phyloP scores from a whole-genome alignment of 106 monocot species.

The Cymbidium sinense region DNA sequence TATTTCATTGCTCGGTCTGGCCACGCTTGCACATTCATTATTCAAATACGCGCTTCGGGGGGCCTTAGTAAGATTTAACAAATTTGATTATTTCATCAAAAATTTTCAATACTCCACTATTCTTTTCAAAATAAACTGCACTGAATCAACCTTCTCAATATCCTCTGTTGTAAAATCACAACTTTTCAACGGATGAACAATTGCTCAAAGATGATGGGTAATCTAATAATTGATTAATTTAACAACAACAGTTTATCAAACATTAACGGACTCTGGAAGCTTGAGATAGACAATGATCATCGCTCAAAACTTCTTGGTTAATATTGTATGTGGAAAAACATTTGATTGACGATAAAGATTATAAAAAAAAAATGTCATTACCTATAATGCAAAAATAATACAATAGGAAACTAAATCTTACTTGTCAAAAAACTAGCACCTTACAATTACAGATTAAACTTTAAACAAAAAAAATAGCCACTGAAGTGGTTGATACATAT shows the following conservation, averaged over 20 bases:
- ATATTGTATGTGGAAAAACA: not conserved
- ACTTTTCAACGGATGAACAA: too few relatives aligned
- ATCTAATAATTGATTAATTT: too few relatives aligned
- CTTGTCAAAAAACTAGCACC: not conserved
- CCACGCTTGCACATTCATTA: too few relatives aligned
- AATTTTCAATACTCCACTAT: too few relatives aligned
- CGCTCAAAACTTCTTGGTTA: not conserved
- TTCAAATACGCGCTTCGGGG: too few relatives aligned
- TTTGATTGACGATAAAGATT: not conserved
- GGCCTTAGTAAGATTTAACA: too few relatives aligned
- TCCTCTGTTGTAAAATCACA: too few relatives aligned
- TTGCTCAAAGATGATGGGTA: too few relatives aligned
- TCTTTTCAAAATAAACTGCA: too few relatives aligned
- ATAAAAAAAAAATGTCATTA: not conserved
- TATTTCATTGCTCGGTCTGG: too few relatives aligned
- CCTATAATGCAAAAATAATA: not conserved
- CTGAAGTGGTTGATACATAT: not conserved
- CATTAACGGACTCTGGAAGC: not conserved
- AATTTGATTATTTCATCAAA: too few relatives aligned
- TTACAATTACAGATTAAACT: not conserved
- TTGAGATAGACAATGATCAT: not conserved
- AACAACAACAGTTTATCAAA: not conserved
- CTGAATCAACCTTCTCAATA: too few relatives aligned
- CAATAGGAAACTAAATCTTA: not conserved
- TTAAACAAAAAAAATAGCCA: not conserved